These are phyloP conservation scores for Astrephomene gubernaculifera DNA, from an alignment of 139 green algal species.

Conservation along the genomic window DNA sequence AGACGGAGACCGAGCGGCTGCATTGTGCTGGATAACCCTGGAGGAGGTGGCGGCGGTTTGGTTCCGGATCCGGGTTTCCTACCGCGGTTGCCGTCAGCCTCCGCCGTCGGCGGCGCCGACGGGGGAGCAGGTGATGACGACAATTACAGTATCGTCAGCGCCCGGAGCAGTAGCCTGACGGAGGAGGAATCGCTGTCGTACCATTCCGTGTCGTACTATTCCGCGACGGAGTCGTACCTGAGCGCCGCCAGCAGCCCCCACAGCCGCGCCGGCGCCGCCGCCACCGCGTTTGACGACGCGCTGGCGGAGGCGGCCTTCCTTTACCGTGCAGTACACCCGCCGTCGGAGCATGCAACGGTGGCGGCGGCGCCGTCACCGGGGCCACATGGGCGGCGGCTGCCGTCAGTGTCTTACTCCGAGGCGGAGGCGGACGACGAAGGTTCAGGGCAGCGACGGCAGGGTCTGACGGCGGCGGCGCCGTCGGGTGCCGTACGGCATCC, in stretches of 20 bases:
- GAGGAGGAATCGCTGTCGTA: too few species aligned
- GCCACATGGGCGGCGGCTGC: too few species aligned
- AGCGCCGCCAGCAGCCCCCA: conserved; percentile 34
- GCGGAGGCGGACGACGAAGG: too few species aligned
- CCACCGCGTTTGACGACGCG: neutral
- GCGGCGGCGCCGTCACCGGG: too few species aligned
- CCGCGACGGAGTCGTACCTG: conserved; percentile 30
- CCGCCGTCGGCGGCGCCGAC: neutral
- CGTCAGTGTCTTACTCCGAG: too few species aligned
- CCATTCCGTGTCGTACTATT: conserved; percentile 11
- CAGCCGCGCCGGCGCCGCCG: neutral
- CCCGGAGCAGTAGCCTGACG: neutral
- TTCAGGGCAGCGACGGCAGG: too few species aligned
- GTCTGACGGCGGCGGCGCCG: too few species aligned
- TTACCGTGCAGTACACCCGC: conserved; percentile 15
- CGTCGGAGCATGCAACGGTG: too few species aligned
- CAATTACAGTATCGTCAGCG: neutral
- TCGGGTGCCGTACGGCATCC: too few species aligned
- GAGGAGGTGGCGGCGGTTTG: neutral
- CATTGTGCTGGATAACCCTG: too few species aligned
- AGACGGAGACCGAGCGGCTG: too few species aligned
- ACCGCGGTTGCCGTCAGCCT: neutral
- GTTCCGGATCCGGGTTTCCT: neutral
- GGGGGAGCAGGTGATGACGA: neutral
- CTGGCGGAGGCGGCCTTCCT: conserved; percentile 11